phyloP scores from a whole-genome alignment of 2,329 filamentous ascomycete species.

The Lizonia empirigonia region DNA sequence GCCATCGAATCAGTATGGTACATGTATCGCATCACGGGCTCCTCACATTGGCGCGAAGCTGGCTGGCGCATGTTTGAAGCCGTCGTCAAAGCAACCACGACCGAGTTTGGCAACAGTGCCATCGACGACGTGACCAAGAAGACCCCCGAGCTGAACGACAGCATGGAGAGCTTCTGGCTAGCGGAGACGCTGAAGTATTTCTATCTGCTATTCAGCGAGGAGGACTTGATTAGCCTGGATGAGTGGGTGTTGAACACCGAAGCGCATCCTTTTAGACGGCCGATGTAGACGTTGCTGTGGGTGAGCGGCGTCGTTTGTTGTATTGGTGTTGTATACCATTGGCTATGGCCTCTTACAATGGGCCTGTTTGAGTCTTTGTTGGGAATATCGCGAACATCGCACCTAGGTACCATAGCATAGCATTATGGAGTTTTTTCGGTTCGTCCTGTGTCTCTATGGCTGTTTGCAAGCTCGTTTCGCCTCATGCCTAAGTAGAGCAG shows the following conservation, averaged over 20 bases:
- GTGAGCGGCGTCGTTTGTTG: neutral
- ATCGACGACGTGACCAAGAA: conserved; percentile 68
- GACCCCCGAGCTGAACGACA: conserved; percentile 56
- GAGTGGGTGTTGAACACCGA: conserved; percentile 66
- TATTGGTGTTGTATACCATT: neutral
- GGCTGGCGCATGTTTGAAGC: conserved; percentile 77
- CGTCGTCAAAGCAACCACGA: conserved; percentile 65
- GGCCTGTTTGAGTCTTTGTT: neutral
- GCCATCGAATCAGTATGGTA: conserved; percentile 82
- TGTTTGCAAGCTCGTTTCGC: no score
- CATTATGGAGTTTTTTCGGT: conserved; percentile 1
- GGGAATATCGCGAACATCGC: neutral
- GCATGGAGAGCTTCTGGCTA: conserved; percentile 79
- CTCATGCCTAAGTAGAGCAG: no score
- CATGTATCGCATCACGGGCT: conserved; percentile 75
- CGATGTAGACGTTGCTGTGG: conserved; percentile 7
- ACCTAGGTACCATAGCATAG: neutral
- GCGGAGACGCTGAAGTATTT: conserved; percentile 72
- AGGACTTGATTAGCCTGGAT: conserved; percentile 64
- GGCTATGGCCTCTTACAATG: neutral
- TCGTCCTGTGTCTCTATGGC: no score
- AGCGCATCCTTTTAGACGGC: conserved; percentile 51
- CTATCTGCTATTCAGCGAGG: conserved; percentile 66
- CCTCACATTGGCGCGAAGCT: conserved; percentile 67
- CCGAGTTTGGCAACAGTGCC: conserved; percentile 67